phyloP scores from a whole-genome alignment of 257 asterid genomes.

The Solanum okadae region DNA sequence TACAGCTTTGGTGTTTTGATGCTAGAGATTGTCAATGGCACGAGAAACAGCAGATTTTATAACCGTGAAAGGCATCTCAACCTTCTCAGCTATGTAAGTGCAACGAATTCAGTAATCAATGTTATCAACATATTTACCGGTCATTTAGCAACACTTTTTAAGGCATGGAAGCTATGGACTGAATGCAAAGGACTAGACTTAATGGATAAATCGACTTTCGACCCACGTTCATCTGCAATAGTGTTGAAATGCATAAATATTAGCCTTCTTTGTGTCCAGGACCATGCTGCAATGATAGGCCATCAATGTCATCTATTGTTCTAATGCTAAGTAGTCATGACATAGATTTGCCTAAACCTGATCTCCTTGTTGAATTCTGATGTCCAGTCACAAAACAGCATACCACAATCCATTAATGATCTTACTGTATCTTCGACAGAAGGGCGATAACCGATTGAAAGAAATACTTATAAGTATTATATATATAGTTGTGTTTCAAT shows the following conservation, averaged over 20 bases:
- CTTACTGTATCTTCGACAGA: background rate
- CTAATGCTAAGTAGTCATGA: background rate
- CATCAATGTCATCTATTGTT: conserved; percentile 34
- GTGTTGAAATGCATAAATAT: conserved; percentile 44
- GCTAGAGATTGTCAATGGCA: too few relatives aligned
- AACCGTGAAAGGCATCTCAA: background rate
- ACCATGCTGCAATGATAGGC: conserved; percentile 37
- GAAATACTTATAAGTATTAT: too few relatives aligned
- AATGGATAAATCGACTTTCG: conserved; percentile 25
- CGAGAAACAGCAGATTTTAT: too few relatives aligned
- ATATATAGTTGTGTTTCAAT: background rate
- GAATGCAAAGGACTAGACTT: conserved; percentile 26
- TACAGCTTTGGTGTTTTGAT: too few relatives aligned
- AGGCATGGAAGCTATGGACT: conserved; percentile 66
- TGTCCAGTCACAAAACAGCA: background rate
- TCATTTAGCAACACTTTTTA: background rate
- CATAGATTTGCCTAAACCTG: background rate
- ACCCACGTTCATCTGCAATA: conserved; percentile 1
- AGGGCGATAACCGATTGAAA: too few relatives aligned
- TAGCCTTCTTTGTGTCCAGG: conserved; percentile 55
- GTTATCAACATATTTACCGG: background rate
- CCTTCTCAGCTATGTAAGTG: background rate
- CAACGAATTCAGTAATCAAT: too few relatives aligned
- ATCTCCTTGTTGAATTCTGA: background rate
- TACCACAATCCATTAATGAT: background rate